Conservation (phyloP, 768 basidiomycete species). For the Calocera viscosa region DNA sequence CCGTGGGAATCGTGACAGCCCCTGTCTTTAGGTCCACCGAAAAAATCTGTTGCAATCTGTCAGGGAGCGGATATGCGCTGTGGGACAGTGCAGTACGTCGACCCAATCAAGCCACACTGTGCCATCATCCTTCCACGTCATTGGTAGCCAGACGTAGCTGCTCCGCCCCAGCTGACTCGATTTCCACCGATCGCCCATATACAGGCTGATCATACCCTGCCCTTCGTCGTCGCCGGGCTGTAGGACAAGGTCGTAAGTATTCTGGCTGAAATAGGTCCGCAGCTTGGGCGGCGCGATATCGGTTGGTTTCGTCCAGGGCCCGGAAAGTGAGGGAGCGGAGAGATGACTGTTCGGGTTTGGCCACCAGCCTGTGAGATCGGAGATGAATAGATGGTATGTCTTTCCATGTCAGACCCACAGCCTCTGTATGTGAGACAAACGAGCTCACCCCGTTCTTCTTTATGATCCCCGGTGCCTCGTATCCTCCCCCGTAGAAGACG, state of each 20-base stretch:
- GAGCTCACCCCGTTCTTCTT: conserved; percentile 40
- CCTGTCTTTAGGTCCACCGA: neutral
- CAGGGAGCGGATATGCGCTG: neutral
- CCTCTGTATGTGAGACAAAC: neutral
- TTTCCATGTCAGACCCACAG: conserved; percentile 18
- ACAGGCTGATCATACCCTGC: conserved; percentile 39
- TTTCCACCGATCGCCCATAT: conserved; percentile 56
- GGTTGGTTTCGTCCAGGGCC: conserved; percentile 43
- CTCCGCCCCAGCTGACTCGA: conserved; percentile 42
- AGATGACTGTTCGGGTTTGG: conserved; percentile 53
- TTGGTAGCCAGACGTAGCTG: conserved; percentile 43
- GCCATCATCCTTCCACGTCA: conserved; percentile 21
- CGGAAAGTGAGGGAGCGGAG: conserved; percentile 41
- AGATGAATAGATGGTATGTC: conserved; percentile 48
- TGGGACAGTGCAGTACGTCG: neutral
- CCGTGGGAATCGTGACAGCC: conserved; percentile 30
- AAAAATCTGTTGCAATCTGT: neutral
- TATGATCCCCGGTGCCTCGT: conserved; percentile 51
- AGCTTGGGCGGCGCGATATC: conserved; percentile 43
- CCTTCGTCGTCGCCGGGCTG: conserved; percentile 23
- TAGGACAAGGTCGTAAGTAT: conserved; percentile 34
- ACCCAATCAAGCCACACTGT: neutral
- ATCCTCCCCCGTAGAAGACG: conserved; percentile 29
- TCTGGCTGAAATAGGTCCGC: conserved; percentile 51
- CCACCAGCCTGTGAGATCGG: conserved; percentile 44